Evolutionary conservation across 768 basidiomycete genomes (phyloP).

Genomic region (Kwoniella bestiolae): DNA sequence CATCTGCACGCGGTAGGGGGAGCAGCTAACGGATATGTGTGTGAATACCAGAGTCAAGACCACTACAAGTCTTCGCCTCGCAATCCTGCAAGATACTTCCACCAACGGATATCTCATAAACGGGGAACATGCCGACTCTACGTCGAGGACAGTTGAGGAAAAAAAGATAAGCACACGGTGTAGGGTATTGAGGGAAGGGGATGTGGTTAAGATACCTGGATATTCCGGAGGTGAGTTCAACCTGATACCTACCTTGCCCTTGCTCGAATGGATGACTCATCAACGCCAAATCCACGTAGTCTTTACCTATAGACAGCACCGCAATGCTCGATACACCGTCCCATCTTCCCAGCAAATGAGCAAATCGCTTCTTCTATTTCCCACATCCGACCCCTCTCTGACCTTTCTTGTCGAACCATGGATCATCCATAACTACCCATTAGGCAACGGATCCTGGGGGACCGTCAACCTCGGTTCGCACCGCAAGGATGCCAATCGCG

Average conservation of each 20-base stretch:
- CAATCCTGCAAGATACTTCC: slow-evolving; percentile 35
- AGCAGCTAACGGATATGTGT: no score
- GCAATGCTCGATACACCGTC: not conserved
- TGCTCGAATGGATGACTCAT: slow-evolving; percentile 1
- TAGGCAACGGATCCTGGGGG: slow-evolving; percentile 36
- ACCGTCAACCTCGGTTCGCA: slow-evolving; percentile 32
- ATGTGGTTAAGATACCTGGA: slow-evolving; percentile 21
- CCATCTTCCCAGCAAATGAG: not conserved
- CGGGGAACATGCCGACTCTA: slow-evolving; percentile 5
- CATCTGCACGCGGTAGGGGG: no score
- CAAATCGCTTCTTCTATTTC: slow-evolving; percentile 2
- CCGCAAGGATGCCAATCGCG: no score
- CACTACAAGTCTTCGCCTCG: slow-evolving; percentile 17
- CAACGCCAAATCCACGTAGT: not conserved
- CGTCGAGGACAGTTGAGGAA: not conserved
- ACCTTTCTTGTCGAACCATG: slow-evolving; percentile 9
- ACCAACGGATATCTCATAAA: slow-evolving; percentile 37
- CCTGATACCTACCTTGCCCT: no score
- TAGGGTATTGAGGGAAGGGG: slow-evolving; percentile 30
- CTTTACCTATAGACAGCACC: not conserved
- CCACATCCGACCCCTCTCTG: not conserved
- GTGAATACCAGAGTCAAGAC: slow-evolving; percentile 31
- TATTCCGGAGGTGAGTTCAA: slow-evolving; percentile 14
- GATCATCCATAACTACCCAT: slow-evolving; percentile 29
- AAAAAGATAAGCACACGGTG: not conserved